These are phyloP conservation scores for Penicillium salamii DNA, from an alignment of 495 filamentous ascomycete species.

Conservation along the genomic window DNA sequence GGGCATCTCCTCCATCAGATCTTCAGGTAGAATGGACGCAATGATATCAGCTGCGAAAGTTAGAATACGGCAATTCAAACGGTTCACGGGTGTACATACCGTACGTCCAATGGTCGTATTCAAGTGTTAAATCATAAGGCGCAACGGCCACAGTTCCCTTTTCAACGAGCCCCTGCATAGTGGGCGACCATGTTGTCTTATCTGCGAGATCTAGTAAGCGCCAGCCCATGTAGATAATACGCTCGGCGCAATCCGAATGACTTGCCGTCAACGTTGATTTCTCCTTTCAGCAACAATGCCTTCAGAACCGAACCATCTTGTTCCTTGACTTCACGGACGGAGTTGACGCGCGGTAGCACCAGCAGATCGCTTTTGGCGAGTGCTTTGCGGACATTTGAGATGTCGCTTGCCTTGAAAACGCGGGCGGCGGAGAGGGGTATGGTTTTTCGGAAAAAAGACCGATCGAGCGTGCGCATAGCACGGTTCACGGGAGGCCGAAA, in stretches of 20 bases:
- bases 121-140: constrained; percentile 70
- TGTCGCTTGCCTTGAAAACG: constrained; percentile 67
- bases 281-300: constrained; percentile 71
- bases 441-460: constrained; percentile 74
- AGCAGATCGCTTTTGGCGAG: constrained; percentile 61
- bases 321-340: constrained; percentile 50
- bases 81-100: too few relatives aligned
- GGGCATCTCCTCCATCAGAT: constrained; percentile 72
- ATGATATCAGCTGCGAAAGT: constrained; percentile 71
- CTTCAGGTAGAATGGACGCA: constrained; percentile 67
- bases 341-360: constrained; percentile 54
- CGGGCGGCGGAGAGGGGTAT: constrained; percentile 76
- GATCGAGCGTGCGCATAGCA: constrained; percentile 74
- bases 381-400: constrained; percentile 60
- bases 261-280: constrained; percentile 65
- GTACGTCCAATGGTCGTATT: constrained; percentile 85
- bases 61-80: background rate
- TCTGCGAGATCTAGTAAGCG: constrained; percentile 47
- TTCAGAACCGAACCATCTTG: constrained; percentile 56
- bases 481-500: constrained; percentile 83
- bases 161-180: constrained; percentile 64
- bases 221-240: constrained; percentile 35
- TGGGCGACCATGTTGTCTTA: constrained; percentile 68
- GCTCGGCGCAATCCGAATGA: constrained; percentile 33
- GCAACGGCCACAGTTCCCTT: constrained; percentile 63